Evolutionary conservation across 768 basidiomycete genomes (phyloP).

Genomic region (Cystobasidium ongulense): DNA sequence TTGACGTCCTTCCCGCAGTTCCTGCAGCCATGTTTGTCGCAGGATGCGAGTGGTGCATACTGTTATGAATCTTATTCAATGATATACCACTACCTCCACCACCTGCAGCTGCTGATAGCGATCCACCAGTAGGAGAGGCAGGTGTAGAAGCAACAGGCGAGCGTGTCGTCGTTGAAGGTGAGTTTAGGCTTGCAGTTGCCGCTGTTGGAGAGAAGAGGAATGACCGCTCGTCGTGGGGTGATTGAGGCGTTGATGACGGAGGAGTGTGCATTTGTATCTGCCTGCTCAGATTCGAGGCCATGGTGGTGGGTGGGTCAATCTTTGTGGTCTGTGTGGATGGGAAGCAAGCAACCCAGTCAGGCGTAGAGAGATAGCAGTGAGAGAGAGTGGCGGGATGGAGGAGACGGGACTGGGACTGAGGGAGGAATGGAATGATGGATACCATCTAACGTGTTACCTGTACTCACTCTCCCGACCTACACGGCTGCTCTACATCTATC

Average conservation of each 20-base stretch:
- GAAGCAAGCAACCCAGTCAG: neutral
- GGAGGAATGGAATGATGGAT: too few species aligned
- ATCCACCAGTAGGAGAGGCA: neutral
- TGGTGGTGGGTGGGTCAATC: neutral
- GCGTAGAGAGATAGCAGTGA: too few species aligned
- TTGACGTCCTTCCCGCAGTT: neutral
- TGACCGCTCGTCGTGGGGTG: neutral
- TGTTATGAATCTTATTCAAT: neutral
- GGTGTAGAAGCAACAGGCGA: neutral
- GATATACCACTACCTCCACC: neutral
- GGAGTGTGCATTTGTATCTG: slow-evolving; percentile 20
- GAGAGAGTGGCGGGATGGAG: too few species aligned
- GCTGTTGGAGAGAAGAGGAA: neutral
- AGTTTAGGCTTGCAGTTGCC: neutral
- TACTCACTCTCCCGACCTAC: too few species aligned
- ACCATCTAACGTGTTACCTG: too few species aligned
- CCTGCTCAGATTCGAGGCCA: slow-evolving; percentile 1
- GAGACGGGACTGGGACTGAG: too few species aligned
- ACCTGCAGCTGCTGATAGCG: neutral
- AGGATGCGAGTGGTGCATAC: too few species aligned
- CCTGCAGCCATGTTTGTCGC: too few species aligned
- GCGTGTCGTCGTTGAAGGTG: too few species aligned
- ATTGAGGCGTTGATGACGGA: neutral
- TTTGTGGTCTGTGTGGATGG: neutral
- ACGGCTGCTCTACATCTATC: too few species aligned